A percentile compares a stretch with the other conserved stretches of the same genome.
phyloP scores from a whole-genome alignment of 2,329 filamentous ascomycete genomes.

The Alternaria novae-zelandiae region DNA sequence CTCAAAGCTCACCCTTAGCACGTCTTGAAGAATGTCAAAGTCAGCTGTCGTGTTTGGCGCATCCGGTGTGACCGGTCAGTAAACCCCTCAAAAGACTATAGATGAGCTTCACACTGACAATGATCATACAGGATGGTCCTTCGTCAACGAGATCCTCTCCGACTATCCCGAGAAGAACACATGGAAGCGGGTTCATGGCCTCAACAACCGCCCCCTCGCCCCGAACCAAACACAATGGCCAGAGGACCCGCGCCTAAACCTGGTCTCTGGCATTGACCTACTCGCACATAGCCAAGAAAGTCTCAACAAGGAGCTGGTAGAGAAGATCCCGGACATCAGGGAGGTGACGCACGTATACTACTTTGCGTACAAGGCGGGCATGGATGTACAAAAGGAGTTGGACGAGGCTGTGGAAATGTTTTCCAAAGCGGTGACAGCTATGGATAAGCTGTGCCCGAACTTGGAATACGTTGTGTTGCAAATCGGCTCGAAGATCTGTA shows the following conservation, averaged over 20 bases:
- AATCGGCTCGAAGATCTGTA: slow-evolving; percentile 47
- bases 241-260: slow-evolving; percentile 47
- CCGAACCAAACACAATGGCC: slow-evolving; percentile 46
- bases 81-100: neutral
- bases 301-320: slow-evolving; percentile 43
- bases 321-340: slow-evolving; percentile 44
- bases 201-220: slow-evolving; percentile 51
- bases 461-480: slow-evolving; percentile 40
- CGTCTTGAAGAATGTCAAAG: slow-evolving; percentile 30
- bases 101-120: neutral
- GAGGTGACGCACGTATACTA: slow-evolving; percentile 55
- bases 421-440: slow-evolving; percentile 45
- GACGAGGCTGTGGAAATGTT: slow-evolving; percentile 53
- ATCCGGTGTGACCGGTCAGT: slow-evolving; percentile 43
- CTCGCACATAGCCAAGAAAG: slow-evolving; percentile 49
- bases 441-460: slow-evolving; percentile 28
- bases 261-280: slow-evolving; percentile 54
- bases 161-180: slow-evolving; percentile 45
- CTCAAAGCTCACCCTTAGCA: neutral
- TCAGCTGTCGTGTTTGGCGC: slow-evolving; percentile 53
- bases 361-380: slow-evolving; percentile 53
- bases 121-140: slow-evolving; percentile 48
- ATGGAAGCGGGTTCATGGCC: slow-evolving; percentile 49
- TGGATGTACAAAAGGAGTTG: slow-evolving; percentile 48
- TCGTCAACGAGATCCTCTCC: slow-evolving; percentile 49